Evolutionary conservation across 345 rosid species (phyloP).

Genomic region (Ceriops tagal): DNA sequence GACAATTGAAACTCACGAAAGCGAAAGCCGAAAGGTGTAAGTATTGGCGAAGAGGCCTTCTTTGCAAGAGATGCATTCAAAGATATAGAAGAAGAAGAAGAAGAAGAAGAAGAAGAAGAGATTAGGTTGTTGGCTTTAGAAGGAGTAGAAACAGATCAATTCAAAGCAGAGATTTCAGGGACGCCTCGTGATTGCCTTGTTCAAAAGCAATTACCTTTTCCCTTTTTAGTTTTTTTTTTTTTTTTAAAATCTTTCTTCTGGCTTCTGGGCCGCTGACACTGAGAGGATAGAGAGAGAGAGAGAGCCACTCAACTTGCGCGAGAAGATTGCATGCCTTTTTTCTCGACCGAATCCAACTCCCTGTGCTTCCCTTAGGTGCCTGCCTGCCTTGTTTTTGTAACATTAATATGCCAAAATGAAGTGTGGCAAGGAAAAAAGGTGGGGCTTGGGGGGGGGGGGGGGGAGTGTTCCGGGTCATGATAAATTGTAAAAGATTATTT

Average conservation of each 20-base stretch:
- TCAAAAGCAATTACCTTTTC: constrained; percentile 32
- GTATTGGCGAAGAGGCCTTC: neutral
- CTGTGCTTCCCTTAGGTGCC: neutral
- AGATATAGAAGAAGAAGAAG: constrained; percentile 16
- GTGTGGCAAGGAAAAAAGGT: neutral
- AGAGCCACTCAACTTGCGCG: neutral
- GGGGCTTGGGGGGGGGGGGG: too few species aligned
- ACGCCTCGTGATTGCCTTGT: constrained; percentile 79
- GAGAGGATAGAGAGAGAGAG: neutral
- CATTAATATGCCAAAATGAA: constrained; percentile 35
- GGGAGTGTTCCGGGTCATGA: too few species aligned
- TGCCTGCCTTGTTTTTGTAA: constrained; percentile 2
- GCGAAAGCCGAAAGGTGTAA: too few species aligned
- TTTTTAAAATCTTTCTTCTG: too few species aligned
- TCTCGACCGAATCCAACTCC: constrained; percentile 23
- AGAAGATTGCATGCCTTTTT: constrained; percentile 1
- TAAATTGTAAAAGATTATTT: too few species aligned
- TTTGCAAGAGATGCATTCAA: constrained; percentile 7
- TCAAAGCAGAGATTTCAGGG: constrained; percentile 63
- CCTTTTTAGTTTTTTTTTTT: neutral
- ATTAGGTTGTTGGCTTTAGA: constrained; percentile 45
- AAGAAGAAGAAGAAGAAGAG: constrained; percentile 25
- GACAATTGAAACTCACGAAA: neutral
- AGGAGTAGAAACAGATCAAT: constrained; percentile 39
- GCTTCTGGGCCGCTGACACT: too few species aligned